Conservation (phyloP, 306 rosid species). For the Lagenaria siceraria region DNA sequence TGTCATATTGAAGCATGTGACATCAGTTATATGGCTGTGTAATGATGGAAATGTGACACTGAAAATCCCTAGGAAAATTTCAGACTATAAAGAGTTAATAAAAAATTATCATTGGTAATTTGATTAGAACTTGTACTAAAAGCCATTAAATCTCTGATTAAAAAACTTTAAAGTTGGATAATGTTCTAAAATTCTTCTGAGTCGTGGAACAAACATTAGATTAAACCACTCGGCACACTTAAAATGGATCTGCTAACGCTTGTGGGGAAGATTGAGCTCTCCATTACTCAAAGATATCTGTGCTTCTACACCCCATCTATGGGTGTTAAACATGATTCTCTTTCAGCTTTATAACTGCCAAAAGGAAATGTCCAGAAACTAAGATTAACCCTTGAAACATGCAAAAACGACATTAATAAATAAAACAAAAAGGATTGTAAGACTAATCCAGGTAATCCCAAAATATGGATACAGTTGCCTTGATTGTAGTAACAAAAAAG, state of each 20-base stretch:
- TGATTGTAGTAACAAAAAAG: conserved; percentile 62
- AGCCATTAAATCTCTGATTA: background rate
- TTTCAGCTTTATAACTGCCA: conserved; percentile 4
- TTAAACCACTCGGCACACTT: background rate
- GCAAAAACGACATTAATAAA: background rate
- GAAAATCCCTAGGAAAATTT: background rate
- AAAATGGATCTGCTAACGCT: conserved; percentile 1
- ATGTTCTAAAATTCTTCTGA: background rate
- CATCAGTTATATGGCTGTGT: background rate
- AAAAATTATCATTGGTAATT: background rate
- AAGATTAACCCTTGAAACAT: conserved; percentile 4
- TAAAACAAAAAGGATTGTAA: conserved; percentile 2
- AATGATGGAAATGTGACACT: background rate
- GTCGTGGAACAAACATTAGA: background rate
- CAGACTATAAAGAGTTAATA: background rate
- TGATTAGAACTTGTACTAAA: background rate
- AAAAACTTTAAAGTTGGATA: background rate
- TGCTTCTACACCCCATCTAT: background rate
- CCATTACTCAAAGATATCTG: background rate
- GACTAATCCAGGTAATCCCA: conserved; percentile 11
- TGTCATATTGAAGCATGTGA: background rate
- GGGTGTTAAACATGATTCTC: background rate
- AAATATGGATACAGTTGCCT: conserved; percentile 25
- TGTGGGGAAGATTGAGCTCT: background rate
- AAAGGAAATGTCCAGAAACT: conserved; percentile 1